Evolutionary conservation across 2,329 filamentous ascomycete species (phyloP), one percentile per base, ranked within the genome.

Genomic region (Pestalotiopsis sp.): DNA sequence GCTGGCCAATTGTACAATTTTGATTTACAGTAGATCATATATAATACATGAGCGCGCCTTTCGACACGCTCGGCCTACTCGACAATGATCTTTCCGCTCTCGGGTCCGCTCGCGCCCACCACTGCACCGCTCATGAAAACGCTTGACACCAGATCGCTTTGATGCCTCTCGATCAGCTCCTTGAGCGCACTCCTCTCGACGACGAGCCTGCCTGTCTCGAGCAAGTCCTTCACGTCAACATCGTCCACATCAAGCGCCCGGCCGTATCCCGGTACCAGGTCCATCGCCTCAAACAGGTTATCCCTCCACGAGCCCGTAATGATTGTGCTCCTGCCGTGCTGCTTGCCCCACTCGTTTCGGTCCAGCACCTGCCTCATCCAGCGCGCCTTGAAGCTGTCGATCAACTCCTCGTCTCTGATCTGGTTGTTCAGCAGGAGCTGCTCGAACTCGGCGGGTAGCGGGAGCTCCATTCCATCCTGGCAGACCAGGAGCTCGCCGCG

Each of bases 141-240:
- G 65, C 78, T 80, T 73, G 82, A 82, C 66, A 85, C 79, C 69
- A 92, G 76, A 78, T 94, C 92, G 76, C 87, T 91, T 83, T 91
- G 87, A 76, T 97, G 94, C 73, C 86, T 82, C 77, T 85, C 82
- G 75, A 98, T 86, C 78, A 98, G 89, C 78, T 89, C 86, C 79
- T 91, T 87, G 76, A 99, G 85, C 45, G 95, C 95, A 57, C 84
- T 83, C 79, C 92, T 89, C 87, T 99, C 96, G 75, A 99, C 90
- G 70, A 99, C 90, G 70, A 99, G 84, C 76, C 94, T 90, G 66
- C 93, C 92, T 66, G 91, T 90, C 83, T 96, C 93, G 73, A 99
- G 83, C 72, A 99, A 81, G 79, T 98, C 93, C 87, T 98, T 99
- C 71, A 99, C 94, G 81, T 98, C 96, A 45, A 99, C 93, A 71